phyloP scores from a whole-genome alignment of 2,329 filamentous ascomycete species.

The Fusarium aywerte region DNA sequence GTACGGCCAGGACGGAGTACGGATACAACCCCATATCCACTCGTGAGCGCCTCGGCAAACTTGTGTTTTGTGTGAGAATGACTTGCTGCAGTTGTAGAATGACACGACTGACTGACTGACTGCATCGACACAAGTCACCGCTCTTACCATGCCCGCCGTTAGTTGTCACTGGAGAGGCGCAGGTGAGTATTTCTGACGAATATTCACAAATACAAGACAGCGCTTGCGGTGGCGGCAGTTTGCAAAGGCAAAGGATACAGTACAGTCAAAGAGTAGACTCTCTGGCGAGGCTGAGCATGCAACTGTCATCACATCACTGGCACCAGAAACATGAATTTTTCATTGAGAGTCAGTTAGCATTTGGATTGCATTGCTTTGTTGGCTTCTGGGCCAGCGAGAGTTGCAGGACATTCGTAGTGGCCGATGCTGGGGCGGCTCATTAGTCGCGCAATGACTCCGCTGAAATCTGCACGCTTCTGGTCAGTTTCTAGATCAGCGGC shows the following conservation, averaged over 20 bases:
- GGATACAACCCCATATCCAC: constrained; percentile 26
- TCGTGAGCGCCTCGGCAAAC: constrained; percentile 23
- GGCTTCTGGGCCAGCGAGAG: constrained; percentile 35
- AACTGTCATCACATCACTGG: constrained; percentile 27
- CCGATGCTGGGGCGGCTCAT: constrained; percentile 46
- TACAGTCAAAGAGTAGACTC: background rate
- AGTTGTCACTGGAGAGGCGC: constrained; percentile 22
- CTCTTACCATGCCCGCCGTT: background rate
- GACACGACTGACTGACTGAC: constrained; percentile 15
- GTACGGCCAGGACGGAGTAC: constrained; percentile 1
- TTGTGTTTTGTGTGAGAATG: constrained; percentile 26
- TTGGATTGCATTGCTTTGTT: constrained; percentile 15
- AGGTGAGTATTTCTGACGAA: constrained; percentile 15
- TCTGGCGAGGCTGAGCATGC: constrained; percentile 16
- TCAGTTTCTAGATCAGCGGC: constrained; percentile 48
- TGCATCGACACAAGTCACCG: constrained; percentile 25
- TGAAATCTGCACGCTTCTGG: constrained; percentile 46
- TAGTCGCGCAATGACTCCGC: constrained; percentile 41
- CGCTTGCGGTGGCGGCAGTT: constrained; percentile 24
- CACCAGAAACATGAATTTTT: constrained; percentile 26
- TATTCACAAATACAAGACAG: background rate
- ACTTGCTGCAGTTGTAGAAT: constrained; percentile 17
- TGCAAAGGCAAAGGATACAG: constrained; percentile 7
- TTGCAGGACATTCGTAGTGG: constrained; percentile 42
- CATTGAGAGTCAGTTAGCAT: constrained; percentile 13